phyloP scores from a whole-genome alignment of 306 rosid genomes.

The Vicia villosa region DNA sequence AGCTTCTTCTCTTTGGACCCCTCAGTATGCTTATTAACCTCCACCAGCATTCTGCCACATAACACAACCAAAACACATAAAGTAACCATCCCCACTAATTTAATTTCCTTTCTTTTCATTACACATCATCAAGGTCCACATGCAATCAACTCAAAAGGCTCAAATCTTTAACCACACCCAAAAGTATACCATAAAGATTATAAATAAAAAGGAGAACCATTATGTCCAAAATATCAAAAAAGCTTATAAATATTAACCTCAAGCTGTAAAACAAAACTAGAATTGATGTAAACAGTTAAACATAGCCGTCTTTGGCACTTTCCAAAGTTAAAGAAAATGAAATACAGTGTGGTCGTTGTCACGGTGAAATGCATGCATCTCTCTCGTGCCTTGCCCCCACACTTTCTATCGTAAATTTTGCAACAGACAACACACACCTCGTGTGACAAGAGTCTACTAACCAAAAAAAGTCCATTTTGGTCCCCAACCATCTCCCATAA shows the following conservation, averaged over 20 bases:
- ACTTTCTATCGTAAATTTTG: slow-evolving; percentile 13
- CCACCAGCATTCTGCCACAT: slow-evolving; percentile 80
- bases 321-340: slow-evolving; percentile 32
- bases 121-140: slow-evolving; percentile 24
- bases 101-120: not conserved
- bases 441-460: slow-evolving; percentile 18
- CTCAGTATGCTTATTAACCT: slow-evolving; percentile 91
- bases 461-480: slow-evolving; percentile 31
- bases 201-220: slow-evolving; percentile 20
- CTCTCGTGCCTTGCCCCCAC: not conserved
- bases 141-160: slow-evolving; percentile 16
- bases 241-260: not conserved
- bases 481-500: slow-evolving; percentile 23
- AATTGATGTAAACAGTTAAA: slow-evolving; percentile 26
- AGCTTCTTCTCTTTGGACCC: slow-evolving; percentile 80
- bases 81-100: not conserved
- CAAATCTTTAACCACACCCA: slow-evolving; percentile 10
- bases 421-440: slow-evolving; percentile 29
- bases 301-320: slow-evolving; percentile 8
- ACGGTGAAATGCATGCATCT: slow-evolving; percentile 30
- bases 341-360: slow-evolving; percentile 35
- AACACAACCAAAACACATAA: not conserved
- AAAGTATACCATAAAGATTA: not conserved
- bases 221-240: slow-evolving; percentile 13
- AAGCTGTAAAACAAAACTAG: not conserved